Percentiles rank a stretch among this genome's conserved stretches.
Conservation (phyloP, 2,329 filamentous ascomycete genomes). For the Fusarium coicis region DNA sequence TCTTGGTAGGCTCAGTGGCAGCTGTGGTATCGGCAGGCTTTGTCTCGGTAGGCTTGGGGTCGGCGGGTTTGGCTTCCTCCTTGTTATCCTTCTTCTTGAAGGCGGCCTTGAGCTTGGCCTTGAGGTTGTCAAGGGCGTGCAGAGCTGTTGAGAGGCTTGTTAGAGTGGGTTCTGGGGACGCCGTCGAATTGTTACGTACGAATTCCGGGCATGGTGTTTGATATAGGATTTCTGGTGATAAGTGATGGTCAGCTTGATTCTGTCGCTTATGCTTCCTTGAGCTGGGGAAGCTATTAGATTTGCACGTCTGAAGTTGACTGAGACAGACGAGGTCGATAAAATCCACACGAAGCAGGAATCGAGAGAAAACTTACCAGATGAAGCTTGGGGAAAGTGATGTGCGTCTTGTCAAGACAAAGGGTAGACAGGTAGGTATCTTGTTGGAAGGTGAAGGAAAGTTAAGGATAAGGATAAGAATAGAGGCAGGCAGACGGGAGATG, state of each 20-base stretch:
- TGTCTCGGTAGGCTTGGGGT: conserved; percentile 35
- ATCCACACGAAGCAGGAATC: neutral
- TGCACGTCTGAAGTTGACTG: neutral
- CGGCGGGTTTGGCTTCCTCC: conserved; percentile 44
- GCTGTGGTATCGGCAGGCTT: conserved; percentile 33
- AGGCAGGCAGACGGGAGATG: conserved; percentile 21
- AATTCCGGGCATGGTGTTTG: conserved; percentile 61
- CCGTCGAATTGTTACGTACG: conserved; percentile 54
- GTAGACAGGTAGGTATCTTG: neutral
- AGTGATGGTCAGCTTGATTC: conserved; percentile 20
- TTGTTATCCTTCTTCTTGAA: conserved; percentile 61
- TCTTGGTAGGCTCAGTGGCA: conserved; percentile 49
- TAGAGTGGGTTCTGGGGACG: neutral
- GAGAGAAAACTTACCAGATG: conserved; percentile 15
- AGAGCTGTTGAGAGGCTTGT: conserved; percentile 54
- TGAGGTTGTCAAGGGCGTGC: conserved; percentile 64
- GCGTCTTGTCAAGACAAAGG: conserved; percentile 3
- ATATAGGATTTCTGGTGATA: conserved; percentile 11
- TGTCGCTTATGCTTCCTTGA: neutral
- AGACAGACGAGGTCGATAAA: neutral
- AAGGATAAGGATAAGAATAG: conserved; percentile 17
- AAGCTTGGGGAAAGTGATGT: neutral
- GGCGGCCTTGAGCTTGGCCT: conserved; percentile 64
- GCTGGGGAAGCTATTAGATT: neutral
- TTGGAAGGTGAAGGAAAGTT: neutral